A percentile compares a stretch with the other conserved stretches of the same genome.
phyloP scores from a whole-genome alignment of 2,329 filamentous ascomycete species.

The Aspergillus chevalieri region DNA sequence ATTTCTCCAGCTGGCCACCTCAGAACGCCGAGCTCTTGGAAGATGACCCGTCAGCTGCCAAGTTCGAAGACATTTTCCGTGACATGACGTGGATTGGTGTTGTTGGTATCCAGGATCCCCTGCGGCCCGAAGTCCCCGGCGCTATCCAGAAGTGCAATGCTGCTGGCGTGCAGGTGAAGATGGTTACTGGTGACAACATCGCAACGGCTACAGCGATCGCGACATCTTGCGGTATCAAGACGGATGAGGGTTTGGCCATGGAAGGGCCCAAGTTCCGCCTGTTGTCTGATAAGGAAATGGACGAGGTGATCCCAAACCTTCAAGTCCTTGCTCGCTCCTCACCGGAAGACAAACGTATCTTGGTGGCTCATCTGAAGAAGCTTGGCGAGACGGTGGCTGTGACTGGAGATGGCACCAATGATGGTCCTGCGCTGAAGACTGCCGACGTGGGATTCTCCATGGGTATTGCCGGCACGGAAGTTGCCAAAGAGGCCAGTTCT shows the following conservation, averaged over 20 bases:
- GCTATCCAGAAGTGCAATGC: constrained; percentile 62
- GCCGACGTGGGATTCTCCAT: constrained; percentile 64
- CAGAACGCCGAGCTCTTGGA: constrained; percentile 49
- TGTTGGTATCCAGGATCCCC: constrained; percentile 69
- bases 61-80: constrained; percentile 63
- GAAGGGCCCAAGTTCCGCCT: constrained; percentile 63
- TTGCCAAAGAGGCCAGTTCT: constrained; percentile 63
- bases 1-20: constrained; percentile 65
- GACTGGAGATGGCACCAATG: constrained; percentile 63
- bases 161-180: constrained; percentile 65
- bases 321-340: constrained; percentile 61
- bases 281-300: constrained; percentile 55
- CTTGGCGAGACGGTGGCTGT: constrained; percentile 58
- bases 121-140: constrained; percentile 60
- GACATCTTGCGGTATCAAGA: constrained; percentile 64
- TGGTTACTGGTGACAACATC: constrained; percentile 68
- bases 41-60: constrained; percentile 56
- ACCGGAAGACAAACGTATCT: constrained; percentile 60
- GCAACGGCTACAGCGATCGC: constrained; percentile 69
- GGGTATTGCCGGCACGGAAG: constrained; percentile 61
- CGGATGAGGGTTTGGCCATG: constrained; percentile 56
- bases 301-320: constrained; percentile 52
- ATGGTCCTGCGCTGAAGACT: constrained; percentile 59
- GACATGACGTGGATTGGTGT: constrained; percentile 68
- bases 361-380: constrained; percentile 57